These are phyloP conservation scores for Fusarium sp. DNA, from an alignment of 2,329 filamentous ascomycete species.

Conservation along the genomic window DNA sequence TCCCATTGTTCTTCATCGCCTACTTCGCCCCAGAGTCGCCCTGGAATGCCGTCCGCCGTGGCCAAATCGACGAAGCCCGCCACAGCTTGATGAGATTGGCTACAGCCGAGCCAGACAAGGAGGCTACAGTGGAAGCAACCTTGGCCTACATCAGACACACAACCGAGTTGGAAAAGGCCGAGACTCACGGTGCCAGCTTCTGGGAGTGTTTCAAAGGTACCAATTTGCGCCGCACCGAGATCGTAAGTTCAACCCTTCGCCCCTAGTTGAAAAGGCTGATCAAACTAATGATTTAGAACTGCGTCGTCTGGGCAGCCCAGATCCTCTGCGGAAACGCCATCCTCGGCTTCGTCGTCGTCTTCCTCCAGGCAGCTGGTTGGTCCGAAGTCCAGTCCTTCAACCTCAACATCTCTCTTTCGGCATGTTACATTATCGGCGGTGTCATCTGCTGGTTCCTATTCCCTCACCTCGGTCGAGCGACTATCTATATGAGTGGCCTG, in stretches of 20 bases:
- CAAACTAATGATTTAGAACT: constrained; percentile 34
- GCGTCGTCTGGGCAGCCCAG: constrained; percentile 53
- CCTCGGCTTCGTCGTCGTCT: constrained; percentile 52
- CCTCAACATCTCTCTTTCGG: constrained; percentile 53
- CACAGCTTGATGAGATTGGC: no score
- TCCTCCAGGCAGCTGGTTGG: constrained; percentile 53
- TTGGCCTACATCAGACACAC: no score
- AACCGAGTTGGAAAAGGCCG: constrained; percentile 48
- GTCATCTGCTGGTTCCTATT: constrained; percentile 55
- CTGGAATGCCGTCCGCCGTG: constrained; percentile 46
- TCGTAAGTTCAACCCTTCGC: constrained; percentile 16
- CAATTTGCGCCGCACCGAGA: constrained; percentile 55
- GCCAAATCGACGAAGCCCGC: constrained; percentile 41
- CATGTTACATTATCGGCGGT: constrained; percentile 54
- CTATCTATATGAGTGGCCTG: constrained; percentile 55
- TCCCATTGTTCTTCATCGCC: constrained; percentile 43
- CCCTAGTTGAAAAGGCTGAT: rapidly evolving
- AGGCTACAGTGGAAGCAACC: no score
- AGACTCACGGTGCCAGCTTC: constrained; percentile 45
- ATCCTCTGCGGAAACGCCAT: constrained; percentile 51
- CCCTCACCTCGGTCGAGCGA: constrained; percentile 53
- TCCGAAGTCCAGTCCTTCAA: constrained; percentile 51
- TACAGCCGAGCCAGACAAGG: no score
- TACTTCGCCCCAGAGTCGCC: constrained; percentile 47
- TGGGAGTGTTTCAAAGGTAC: constrained; percentile 58